These are phyloP conservation scores for Fusarium annulatum DNA, from an alignment of 2,329 filamentous ascomycete genomes.

Conservation along the genomic window DNA sequence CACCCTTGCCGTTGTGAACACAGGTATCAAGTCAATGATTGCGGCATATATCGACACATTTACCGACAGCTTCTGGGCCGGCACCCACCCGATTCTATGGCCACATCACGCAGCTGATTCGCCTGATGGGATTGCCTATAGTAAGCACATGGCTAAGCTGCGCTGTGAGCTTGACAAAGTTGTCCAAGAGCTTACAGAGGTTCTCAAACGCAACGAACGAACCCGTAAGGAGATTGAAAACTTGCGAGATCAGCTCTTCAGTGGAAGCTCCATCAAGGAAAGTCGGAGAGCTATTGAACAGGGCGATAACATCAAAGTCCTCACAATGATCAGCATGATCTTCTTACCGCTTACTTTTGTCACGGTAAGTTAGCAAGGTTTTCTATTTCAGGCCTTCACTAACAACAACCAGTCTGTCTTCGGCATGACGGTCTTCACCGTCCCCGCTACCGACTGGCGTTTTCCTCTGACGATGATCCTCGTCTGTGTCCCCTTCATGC, in stretches of 20 bases:
- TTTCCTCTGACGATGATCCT: constrained; percentile 72
- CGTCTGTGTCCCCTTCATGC: constrained; percentile 64
- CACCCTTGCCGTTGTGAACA: constrained; percentile 69
- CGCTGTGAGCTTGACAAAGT: constrained; percentile 62
- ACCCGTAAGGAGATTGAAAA: constrained; percentile 66
- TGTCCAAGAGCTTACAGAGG: constrained; percentile 59
- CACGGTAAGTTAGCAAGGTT: constrained; percentile 52
- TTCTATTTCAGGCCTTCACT: not conserved
- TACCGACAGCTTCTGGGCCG: constrained; percentile 68
- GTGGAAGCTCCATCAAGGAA: constrained; percentile 71
- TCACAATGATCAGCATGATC: constrained; percentile 70
- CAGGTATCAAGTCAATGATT: constrained; percentile 68
- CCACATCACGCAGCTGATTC: constrained; percentile 61
- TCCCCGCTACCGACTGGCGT: constrained; percentile 56
- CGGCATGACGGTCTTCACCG: constrained; percentile 61
- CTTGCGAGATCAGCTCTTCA: constrained; percentile 71
- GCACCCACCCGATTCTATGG: constrained; percentile 65
- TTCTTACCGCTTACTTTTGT: constrained; percentile 72
- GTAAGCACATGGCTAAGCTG: constrained; percentile 58
- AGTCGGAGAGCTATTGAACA: constrained; percentile 71
- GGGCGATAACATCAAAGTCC: constrained; percentile 69
- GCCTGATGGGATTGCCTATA: constrained; percentile 59
- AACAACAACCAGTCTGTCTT: constrained; percentile 58
- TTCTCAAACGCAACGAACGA: constrained; percentile 63
- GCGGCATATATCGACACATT: constrained; percentile 68